Evolutionary conservation across 2,329 filamentous ascomycete genomes (phyloP), one percentile per base, ranked within the genome.

Genomic region (Cylindrodendrum hubeiense): DNA sequence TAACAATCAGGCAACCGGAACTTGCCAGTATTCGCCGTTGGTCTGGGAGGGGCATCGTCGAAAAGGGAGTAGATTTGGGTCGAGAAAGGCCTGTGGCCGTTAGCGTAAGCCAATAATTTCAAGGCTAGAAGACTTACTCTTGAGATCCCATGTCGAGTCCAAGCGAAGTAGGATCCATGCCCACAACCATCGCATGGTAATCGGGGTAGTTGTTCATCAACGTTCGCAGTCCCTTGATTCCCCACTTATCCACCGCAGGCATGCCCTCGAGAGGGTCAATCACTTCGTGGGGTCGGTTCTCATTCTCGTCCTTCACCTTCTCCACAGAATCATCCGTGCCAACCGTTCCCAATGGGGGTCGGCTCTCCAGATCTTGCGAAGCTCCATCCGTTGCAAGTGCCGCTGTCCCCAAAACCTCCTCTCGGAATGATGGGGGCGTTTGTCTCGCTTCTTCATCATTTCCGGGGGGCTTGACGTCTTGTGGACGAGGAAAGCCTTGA

Each of bases 1-100:
- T 91, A 91, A 77, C 89, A 91, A 49, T 91, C 89, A 0, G 89
- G 89, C 30, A 91, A 78, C 13, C 83, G 83, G 67, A 86, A 89
- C 60, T 85, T 86, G 22, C 86, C 85, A 9, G 72, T 73, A 44
- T 74, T 74, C 33, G 90, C 81, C 4, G 86, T 82, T 39, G 88
- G 87, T 67, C 87, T 82, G 13, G 89, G 86, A 28, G 87, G 84
- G n/a, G 80, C 74, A 58, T 89, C 87, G 70, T 90, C 88, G 73
- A 88, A 89, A 22, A 90, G 78, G 0, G 88, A 90, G 75, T 87
- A 90, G 26, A 86, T 82, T 71, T 90, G 88, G 5, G 83, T 85
- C 3, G 88, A 89, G 41, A 91, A 82, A 28, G 82, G 79, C 13
- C 87, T 89, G 68, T 5, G 5, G 15, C 22, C 12, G 53, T 78